Percentiles rank a stretch among this genome's conserved stretches.
Evolutionary conservation across 2,329 filamentous ascomycete species (phyloP).

Genomic region (Aspergillus arachidicola): DNA sequence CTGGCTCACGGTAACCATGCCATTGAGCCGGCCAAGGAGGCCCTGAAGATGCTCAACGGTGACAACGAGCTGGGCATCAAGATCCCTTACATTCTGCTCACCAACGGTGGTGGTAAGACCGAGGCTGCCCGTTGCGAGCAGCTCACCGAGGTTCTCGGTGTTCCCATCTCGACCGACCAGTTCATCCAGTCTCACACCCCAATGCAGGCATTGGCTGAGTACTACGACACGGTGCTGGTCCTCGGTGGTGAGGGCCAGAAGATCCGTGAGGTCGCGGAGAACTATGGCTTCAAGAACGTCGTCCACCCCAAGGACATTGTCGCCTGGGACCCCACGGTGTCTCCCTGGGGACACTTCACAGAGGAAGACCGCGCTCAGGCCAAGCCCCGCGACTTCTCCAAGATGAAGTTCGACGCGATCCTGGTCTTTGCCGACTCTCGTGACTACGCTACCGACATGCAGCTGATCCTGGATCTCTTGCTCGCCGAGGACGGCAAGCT

Average conservation of each 20-base stretch:
- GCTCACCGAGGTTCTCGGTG: constrained; percentile 66
- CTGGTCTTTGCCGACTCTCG: constrained; percentile 74
- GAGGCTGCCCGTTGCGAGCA: constrained; percentile 67
- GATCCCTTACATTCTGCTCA: constrained; percentile 75
- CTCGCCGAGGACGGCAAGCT: constrained; percentile 69
- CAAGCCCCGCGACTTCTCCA: constrained; percentile 70
- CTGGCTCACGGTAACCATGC: constrained; percentile 72
- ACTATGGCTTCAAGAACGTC: constrained; percentile 74
- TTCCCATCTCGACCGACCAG: constrained; percentile 68
- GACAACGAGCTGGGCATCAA: constrained; percentile 78
- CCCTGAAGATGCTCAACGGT: constrained; percentile 71
- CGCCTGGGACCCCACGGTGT: constrained; percentile 69
- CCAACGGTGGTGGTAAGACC: constrained; percentile 73
- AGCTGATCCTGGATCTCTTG: constrained; percentile 74
- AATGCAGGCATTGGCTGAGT: constrained; percentile 74
- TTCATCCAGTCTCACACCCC: constrained; percentile 79
- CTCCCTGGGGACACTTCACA: constrained; percentile 69
- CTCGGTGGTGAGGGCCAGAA: constrained; percentile 75
- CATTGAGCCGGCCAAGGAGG: constrained; percentile 67
- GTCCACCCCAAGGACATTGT: constrained; percentile 74
- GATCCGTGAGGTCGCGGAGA: constrained; percentile 72
- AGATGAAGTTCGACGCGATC: constrained; percentile 73
- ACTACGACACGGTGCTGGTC: constrained; percentile 75
- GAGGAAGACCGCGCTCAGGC: constrained; percentile 68
- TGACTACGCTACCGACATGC: constrained; percentile 74